Evolutionary conservation across 2,329 filamentous ascomycete genomes (phyloP).

Genomic region (Xylariaceae sp.): DNA sequence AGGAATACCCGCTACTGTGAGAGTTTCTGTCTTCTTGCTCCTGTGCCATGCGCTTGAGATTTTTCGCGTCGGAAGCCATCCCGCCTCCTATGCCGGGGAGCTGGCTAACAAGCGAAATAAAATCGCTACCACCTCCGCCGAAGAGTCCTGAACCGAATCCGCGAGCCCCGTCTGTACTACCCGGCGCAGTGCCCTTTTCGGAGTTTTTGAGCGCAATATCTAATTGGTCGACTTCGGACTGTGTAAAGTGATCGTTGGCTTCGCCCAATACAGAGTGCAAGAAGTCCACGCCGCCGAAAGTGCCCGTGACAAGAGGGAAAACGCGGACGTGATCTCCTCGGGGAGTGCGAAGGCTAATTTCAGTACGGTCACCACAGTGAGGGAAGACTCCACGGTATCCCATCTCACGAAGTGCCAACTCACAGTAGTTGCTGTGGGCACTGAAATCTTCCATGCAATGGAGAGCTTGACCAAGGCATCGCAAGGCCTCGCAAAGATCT

Average conservation of each 20-base stretch:
- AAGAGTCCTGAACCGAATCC: slow-evolving; percentile 39
- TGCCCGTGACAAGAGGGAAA: slow-evolving; percentile 71
- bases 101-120: slow-evolving; percentile 72
- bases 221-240: slow-evolving; percentile 80
- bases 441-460: slow-evolving; percentile 79
- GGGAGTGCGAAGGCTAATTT: slow-evolving; percentile 55
- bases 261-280: slow-evolving; percentile 76
- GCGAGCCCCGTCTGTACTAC: slow-evolving; percentile 37
- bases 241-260: slow-evolving; percentile 79
- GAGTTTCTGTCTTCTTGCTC: slow-evolving; percentile 50
- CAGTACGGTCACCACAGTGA: slow-evolving; percentile 65
- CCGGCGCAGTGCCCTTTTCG: slow-evolving; percentile 43
- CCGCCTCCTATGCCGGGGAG: slow-evolving; percentile 68
- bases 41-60: slow-evolving; percentile 63
- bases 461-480: slow-evolving; percentile 72
- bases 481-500: slow-evolving; percentile 76
- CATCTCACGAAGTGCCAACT: slow-evolving; percentile 72
- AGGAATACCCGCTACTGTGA: slow-evolving; percentile 26
- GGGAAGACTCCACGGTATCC: slow-evolving; percentile 68
- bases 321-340: slow-evolving; percentile 54
- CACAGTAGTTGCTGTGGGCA: slow-evolving; percentile 81
- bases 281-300: slow-evolving; percentile 81
- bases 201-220: slow-evolving; percentile 72
- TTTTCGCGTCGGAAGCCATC: slow-evolving; percentile 64
- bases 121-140: slow-evolving; percentile 44